phyloP scores from a whole-genome alignment of 2,329 filamentous ascomycete species.

The Colletotrichum scovillei region DNA sequence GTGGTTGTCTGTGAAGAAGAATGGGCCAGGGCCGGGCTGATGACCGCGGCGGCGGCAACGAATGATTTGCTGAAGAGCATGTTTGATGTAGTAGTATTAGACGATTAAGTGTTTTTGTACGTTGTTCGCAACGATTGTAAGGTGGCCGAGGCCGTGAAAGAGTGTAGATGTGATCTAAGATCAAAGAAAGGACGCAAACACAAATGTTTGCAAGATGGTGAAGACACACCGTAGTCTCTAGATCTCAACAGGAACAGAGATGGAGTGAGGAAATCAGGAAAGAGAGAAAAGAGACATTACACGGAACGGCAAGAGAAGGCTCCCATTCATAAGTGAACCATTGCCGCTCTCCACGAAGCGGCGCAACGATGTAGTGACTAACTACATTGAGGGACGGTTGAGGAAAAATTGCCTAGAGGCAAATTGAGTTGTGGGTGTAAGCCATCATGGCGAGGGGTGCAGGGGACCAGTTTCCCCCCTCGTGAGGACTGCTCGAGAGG shows the following conservation, averaged over 20 bases:
- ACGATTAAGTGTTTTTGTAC: conserved; percentile 27
- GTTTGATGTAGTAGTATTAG: conserved; percentile 16
- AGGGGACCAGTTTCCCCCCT: conserved; percentile 22
- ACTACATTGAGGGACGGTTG: conserved; percentile 10
- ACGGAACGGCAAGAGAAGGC: neutral
- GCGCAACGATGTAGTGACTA: conserved; percentile 6
- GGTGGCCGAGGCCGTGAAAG: conserved; percentile 48
- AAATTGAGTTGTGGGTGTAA: conserved; percentile 3
- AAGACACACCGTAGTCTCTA: conserved; percentile 32
- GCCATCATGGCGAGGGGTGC: conserved; percentile 13
- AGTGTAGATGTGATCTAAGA: conserved; percentile 43
- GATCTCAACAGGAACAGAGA: conserved; percentile 31
- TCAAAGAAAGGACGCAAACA: conserved; percentile 50
- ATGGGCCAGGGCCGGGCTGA: conserved; percentile 34
- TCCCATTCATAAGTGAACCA: conserved; percentile 18
- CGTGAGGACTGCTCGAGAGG: neutral
- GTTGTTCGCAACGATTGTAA: conserved; percentile 45
- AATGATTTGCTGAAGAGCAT: conserved; percentile 42
- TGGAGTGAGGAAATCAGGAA: conserved; percentile 1
- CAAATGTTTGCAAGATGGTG: conserved; percentile 36
- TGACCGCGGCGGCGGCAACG: conserved; percentile 40
- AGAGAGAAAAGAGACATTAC: neutral
- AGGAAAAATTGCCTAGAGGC: neutral
- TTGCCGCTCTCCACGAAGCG: neutral
- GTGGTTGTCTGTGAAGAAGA: neutral